Evolutionary conservation across 2,329 filamentous ascomycete species (phyloP).

Genomic region (Colletotrichum spinosum): DNA sequence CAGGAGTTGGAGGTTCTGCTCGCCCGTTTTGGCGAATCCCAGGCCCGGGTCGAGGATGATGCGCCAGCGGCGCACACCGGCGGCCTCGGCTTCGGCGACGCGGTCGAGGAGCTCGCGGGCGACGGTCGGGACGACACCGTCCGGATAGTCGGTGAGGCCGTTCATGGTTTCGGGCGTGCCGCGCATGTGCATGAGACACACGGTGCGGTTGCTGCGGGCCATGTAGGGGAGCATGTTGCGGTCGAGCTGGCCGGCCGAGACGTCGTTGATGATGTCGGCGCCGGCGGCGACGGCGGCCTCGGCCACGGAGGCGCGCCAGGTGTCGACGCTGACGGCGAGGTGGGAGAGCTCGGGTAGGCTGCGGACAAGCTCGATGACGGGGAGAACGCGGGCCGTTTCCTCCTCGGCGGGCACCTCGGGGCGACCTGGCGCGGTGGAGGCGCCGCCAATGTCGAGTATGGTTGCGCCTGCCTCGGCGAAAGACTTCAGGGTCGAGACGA

Average conservation of each 20-base stretch:
- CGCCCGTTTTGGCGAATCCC: constrained; percentile 87
- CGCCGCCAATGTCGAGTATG: constrained; percentile 92
- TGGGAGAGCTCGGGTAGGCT: constrained; percentile 70
- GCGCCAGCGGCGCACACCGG: constrained; percentile 90
- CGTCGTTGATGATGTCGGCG: constrained; percentile 94
- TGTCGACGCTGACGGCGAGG: constrained; percentile 89
- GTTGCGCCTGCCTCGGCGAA: constrained; percentile 79
- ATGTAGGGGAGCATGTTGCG: constrained; percentile 84
- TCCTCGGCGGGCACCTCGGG: constrained; percentile 76
- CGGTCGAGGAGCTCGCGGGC: constrained; percentile 76
- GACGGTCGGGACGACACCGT: constrained; percentile 73
- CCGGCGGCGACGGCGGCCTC: constrained; percentile 80
- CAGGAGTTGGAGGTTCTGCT: constrained; percentile 86
- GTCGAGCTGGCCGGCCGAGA: constrained; percentile 86
- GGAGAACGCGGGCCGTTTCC: constrained; percentile 82
- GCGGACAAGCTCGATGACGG: constrained; percentile 81
- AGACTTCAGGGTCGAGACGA: constrained; percentile 68
- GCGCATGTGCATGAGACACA: constrained; percentile 93
- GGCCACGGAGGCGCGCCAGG: constrained; percentile 88
- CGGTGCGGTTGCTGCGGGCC: constrained; percentile 80
- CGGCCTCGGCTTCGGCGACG: constrained; percentile 78
- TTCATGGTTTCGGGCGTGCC: constrained; percentile 88
- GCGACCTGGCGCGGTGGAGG: constrained; percentile 87
- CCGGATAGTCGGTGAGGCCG: constrained; percentile 73
- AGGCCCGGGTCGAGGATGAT: constrained; percentile 95